Conservation (phyloP, 2,329 filamentous ascomycete genomes). For the Cryoendolithus antarcticus region DNA sequence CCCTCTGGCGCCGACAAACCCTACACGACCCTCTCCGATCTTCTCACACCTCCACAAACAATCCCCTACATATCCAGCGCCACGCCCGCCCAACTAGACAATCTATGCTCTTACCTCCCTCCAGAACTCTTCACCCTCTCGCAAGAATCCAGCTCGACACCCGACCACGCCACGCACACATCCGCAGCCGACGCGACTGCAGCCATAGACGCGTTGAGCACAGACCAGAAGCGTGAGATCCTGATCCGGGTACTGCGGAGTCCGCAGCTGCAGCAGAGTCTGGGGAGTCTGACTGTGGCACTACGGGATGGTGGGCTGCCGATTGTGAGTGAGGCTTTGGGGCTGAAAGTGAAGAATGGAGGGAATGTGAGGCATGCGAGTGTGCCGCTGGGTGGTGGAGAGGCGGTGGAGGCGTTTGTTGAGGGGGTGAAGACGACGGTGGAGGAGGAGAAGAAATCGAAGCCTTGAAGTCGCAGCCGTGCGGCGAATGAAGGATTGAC, state of each 20-base stretch:
- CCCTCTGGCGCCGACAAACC: conserved; percentile 41
- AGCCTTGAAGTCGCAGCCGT: background rate
- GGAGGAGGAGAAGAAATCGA: conserved; percentile 37
- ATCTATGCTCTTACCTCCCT: conserved; percentile 66
- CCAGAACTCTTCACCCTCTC: conserved; percentile 65
- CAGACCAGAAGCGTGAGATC: conserved; percentile 67
- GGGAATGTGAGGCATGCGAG: conserved; percentile 66
- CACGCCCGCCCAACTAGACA: conserved; percentile 53
- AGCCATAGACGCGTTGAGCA: conserved; percentile 59
- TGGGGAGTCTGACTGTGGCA: conserved; percentile 75
- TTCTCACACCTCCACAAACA: conserved; percentile 66
- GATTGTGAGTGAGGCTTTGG: conserved; percentile 75
- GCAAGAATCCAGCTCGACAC: conserved; percentile 47
- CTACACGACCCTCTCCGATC: conserved; percentile 75
- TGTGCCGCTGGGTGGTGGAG: conserved; percentile 75
- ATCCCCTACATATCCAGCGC: conserved; percentile 62
- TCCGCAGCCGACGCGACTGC: conserved; percentile 53
- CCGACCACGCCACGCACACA: conserved; percentile 44
- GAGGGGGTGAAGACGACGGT: conserved; percentile 75
- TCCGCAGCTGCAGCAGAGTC: conserved; percentile 80
- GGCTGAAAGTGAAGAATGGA: conserved; percentile 69
- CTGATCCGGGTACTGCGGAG: conserved; percentile 73
- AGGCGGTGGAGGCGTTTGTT: conserved; percentile 83
- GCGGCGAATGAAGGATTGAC: background rate
- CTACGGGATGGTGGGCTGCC: conserved; percentile 82